A percentile compares a stretch with the other conserved stretches of the same genome.
Evolutionary conservation across 2,329 filamentous ascomycete species (phyloP).

Genomic region (Cladosporium sp.): DNA sequence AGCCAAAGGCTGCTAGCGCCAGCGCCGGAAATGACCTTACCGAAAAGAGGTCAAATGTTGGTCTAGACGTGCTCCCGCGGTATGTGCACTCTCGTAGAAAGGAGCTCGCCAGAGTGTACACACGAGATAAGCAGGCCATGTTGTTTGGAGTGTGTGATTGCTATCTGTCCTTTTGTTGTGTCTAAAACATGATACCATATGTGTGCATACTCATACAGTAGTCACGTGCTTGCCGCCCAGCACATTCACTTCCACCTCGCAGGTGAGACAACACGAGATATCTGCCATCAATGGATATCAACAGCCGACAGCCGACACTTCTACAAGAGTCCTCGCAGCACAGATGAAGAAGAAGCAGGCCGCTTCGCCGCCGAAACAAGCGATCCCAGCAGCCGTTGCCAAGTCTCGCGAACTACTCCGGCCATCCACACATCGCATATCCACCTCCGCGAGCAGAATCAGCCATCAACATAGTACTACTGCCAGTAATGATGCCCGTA

Average conservation of each 20-base stretch:
- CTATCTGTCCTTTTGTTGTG: neutral
- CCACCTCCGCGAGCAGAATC: slow-evolving; percentile 3
- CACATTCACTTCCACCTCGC: neutral
- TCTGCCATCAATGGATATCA: neutral
- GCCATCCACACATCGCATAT: neutral
- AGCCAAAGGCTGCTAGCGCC: slow-evolving; percentile 1
- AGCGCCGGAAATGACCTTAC: neutral
- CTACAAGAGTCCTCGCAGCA: neutral
- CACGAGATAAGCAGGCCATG: neutral
- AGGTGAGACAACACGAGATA: neutral
- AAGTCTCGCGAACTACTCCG: slow-evolving; percentile 1
- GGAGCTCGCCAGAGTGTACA: neutral
- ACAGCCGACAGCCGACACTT: neutral
- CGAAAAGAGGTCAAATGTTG: neutral
- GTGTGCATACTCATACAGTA: neutral
- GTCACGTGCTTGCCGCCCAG: neutral
- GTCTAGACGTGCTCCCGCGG: neutral
- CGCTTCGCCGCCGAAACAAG: slow-evolving; percentile 3
- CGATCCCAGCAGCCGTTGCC: slow-evolving; percentile 9
- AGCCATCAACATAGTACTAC: neutral
- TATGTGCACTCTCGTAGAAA: neutral
- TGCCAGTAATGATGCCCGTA: neutral
- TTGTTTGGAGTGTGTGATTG: neutral
- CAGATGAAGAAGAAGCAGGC: neutral
- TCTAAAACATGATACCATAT: neutral